Evolutionary conservation across 2,329 filamentous ascomycete genomes (phyloP).

Genomic region (Penicillium glabrum): DNA sequence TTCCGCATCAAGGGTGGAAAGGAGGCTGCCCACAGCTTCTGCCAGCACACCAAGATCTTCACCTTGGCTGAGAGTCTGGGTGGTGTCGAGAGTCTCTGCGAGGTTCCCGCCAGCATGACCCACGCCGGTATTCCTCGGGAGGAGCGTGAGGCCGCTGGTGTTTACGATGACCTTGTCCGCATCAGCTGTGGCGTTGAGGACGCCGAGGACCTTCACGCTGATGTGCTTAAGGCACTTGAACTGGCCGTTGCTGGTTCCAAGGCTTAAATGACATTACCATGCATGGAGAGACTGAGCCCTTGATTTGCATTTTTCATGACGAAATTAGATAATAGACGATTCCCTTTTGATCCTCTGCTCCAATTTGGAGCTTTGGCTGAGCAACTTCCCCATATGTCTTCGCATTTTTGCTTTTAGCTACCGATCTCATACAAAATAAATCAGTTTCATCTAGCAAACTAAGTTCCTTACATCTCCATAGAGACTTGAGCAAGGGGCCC

Average conservation of each 20-base stretch:
- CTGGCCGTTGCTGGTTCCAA: slow-evolving; percentile 62
- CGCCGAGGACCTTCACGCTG: slow-evolving; percentile 74
- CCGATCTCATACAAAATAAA: not conserved
- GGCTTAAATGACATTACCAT: slow-evolving; percentile 18
- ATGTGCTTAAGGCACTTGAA: slow-evolving; percentile 81
- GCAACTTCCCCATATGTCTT: not conserved
- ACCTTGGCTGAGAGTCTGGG: slow-evolving; percentile 90
- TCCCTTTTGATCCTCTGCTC: slow-evolving; percentile 10
- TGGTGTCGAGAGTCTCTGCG: slow-evolving; percentile 86
- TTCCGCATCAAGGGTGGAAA: slow-evolving; percentile 91
- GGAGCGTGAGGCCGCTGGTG: slow-evolving; percentile 86
- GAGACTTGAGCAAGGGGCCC: not conserved
- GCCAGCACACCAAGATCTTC: slow-evolving; percentile 84
- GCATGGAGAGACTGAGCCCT: not conserved
- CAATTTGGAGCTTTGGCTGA: not conserved
- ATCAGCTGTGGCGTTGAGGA: slow-evolving; percentile 96
- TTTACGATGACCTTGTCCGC: slow-evolving; percentile 91
- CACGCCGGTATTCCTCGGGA: slow-evolving; percentile 92
- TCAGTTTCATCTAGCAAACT: not conserved
- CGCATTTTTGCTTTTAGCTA: not conserved
- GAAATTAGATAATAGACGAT: slow-evolving; percentile 21
- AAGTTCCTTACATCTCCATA: not conserved
- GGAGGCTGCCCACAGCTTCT: slow-evolving; percentile 85
- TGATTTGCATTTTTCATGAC: slow-evolving; percentile 7
- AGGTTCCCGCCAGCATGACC: slow-evolving; percentile 94